phyloP scores from a whole-genome alignment of 371 early-diverging fungal genomes.

The Apophysomyces variabilis region DNA sequence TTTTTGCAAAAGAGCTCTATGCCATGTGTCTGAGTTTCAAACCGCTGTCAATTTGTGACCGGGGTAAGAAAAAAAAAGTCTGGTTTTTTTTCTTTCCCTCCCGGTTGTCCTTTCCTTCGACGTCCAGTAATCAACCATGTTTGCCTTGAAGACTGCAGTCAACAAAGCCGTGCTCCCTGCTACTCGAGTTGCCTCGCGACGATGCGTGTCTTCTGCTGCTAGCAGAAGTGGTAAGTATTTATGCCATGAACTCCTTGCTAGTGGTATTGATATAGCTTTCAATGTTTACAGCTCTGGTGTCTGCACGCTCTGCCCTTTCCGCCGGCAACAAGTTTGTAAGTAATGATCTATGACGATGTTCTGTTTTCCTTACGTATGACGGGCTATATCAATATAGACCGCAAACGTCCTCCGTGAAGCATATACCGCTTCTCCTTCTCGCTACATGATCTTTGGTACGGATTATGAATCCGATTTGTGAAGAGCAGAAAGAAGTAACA shows the following conservation, averaged over 20 bases:
- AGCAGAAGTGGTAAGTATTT: constrained; percentile 39
- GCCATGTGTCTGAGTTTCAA: not conserved
- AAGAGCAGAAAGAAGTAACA: not conserved
- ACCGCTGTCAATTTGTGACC: constrained; percentile 6
- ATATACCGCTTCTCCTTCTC: constrained; percentile 45
- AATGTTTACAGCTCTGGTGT: constrained; percentile 32
- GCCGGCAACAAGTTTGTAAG: constrained; percentile 53
- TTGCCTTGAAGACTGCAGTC: constrained; percentile 54
- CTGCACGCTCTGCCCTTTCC: constrained; percentile 48
- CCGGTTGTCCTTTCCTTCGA: constrained; percentile 12
- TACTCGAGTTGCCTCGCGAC: constrained; percentile 52
- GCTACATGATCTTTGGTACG: constrained; percentile 49
- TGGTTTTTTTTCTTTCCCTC: constrained; percentile 17
- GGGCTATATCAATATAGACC: constrained; percentile 26
- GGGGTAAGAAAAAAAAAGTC: constrained; percentile 8
- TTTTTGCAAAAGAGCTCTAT: too few species aligned
- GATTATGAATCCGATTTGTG: not conserved
- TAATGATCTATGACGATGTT: not conserved
- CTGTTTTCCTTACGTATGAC: not conserved
- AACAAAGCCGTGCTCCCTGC: constrained; percentile 54
- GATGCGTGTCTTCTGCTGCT: constrained; percentile 48
- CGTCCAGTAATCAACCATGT: constrained; percentile 33
- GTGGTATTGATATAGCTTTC: not conserved
- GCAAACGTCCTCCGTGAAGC: constrained; percentile 45
- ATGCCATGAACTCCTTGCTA: not conserved